Conservation (phyloP, 108 stramenopile genomes). For the Nitzschia sp. region DNA sequence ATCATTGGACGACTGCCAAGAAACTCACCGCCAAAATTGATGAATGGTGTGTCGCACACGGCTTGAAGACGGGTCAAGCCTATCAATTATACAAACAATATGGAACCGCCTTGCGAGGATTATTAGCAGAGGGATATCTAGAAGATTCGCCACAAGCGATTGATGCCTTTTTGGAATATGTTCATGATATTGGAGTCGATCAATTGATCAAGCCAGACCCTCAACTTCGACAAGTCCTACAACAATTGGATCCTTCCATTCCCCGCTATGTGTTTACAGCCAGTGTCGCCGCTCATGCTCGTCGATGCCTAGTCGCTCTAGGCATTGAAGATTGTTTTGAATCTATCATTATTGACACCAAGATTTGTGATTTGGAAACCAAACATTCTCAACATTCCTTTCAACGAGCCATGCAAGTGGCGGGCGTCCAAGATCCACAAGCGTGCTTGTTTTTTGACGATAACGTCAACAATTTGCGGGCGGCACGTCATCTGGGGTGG, state of each 20-base stretch:
- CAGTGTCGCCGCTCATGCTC: slow-evolving; percentile 55
- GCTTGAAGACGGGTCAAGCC: slow-evolving; percentile 48
- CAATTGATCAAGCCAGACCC: slow-evolving; percentile 41
- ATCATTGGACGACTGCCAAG: slow-evolving; percentile 62
- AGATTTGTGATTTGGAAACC: slow-evolving; percentile 59
- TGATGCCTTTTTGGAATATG: slow-evolving; percentile 49
- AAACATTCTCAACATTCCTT: slow-evolving; percentile 63
- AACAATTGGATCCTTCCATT: slow-evolving; percentile 62
- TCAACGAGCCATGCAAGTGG: slow-evolving; percentile 59
- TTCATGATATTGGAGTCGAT: slow-evolving; percentile 60
- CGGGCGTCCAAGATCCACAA: slow-evolving; percentile 45
- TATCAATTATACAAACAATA: slow-evolving; percentile 67
- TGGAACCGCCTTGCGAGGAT: slow-evolving; percentile 66
- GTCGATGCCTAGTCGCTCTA: slow-evolving; percentile 53
- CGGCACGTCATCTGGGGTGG: slow-evolving; percentile 61
- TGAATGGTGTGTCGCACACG: slow-evolving; percentile 46
- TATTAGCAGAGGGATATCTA: slow-evolving; percentile 59
- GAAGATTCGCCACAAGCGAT: slow-evolving; percentile 48
- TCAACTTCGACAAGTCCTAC: slow-evolving; percentile 45
- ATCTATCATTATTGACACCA: slow-evolving; percentile 51
- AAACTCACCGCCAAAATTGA: slow-evolving; percentile 64
- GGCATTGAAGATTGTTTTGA: slow-evolving; percentile 64
- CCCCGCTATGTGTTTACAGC: slow-evolving; percentile 74
- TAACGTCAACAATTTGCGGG: slow-evolving; percentile 46
- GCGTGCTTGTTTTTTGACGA: slow-evolving; percentile 71